Conservation (phyloP, 805 yeast species). For the Saccharomycopsis schoenii region DNA sequence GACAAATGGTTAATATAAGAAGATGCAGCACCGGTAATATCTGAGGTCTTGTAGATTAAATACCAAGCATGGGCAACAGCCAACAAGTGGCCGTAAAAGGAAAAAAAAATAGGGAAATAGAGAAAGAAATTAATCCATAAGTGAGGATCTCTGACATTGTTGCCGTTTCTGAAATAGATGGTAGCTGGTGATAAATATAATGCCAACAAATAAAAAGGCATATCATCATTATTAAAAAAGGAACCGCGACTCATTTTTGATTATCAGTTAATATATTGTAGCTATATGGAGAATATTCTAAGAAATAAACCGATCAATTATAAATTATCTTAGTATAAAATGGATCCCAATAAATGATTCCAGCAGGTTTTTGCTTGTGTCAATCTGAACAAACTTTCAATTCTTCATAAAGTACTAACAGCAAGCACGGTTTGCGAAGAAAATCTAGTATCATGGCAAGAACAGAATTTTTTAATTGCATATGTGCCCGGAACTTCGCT, state of each 20-base stretch:
- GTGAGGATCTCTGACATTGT: conserved; percentile 16
- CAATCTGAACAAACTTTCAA: too few relatives aligned
- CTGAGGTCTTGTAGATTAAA: conserved; percentile 16
- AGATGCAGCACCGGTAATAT: conserved; percentile 7
- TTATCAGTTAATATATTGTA: background rate
- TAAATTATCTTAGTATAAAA: too few relatives aligned
- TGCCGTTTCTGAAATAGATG: conserved; percentile 17
- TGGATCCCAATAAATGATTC: too few relatives aligned
- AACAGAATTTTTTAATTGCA: too few relatives aligned
- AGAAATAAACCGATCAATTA: too few relatives aligned
- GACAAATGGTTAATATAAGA: conserved; percentile 12
- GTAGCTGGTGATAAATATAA: conserved; percentile 16
- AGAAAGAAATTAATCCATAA: conserved; percentile 16
- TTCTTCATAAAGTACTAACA: background rate
- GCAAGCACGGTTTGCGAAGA: background rate
- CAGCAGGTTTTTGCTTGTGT: too few relatives aligned
- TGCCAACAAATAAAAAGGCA: conserved; percentile 18
- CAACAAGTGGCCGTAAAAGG: conserved; percentile 16
- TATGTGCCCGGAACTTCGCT: background rate
- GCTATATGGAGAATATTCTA: background rate
- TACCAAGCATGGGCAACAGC: conserved; percentile 20
- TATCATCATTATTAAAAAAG: conserved; percentile 17
- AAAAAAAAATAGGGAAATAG: conserved; percentile 15
- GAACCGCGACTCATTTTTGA: conserved; percentile 8
- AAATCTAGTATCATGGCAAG: too few relatives aligned